Base-by-base conservation (phyloP, 352 stramenopile species). In the Phytopythium helicoides region DNA sequence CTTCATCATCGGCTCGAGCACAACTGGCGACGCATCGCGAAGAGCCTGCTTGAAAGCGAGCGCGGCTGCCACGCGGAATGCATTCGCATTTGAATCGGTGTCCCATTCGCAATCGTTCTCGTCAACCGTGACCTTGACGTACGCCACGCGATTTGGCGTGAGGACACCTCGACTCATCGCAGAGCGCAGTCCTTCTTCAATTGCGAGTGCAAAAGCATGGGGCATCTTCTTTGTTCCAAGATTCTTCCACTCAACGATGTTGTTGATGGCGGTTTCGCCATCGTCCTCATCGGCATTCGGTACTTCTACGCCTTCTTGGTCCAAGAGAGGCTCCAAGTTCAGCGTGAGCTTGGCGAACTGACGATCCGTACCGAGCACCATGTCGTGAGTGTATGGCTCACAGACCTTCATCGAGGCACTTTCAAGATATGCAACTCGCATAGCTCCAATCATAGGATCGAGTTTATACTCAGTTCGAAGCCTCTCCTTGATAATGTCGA, bases 401-500 rank as follows among this genome's bases (percentile, higher is more conserved):
- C 66, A 67, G n/a, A 67, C 51, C 2, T 54, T 34, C 23, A 63
- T 57, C 18, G 62, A 68, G 47, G 97, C 65, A 19, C 77, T 96
- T 67, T 98, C 94, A 47, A 94, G 66, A 51, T 97, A 97, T 23
- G 90, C 82, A 19, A 98, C 93, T 31, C 81, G 81, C 60, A 96
- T 94, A 31, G 83, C 80, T 37, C 92, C 92, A 26, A 90, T 80
- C 4, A 94, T 90, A 28, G 72, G 71, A 21, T 88, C 62, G 6
- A 98, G 64, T 36, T 88, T 92, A 73, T 95, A 97, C 52, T 98
- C 94, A 45, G 81, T 73, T 22, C 68, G 73, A 31, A 98, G 58
- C 11, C 94, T 75, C 67, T 98, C 92, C 34, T 95, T 70, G 37
- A 95, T 86, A 52, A 98, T 95, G 59, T 98, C 89, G 44, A 98